phyloP scores from a whole-genome alignment of 805 yeast species.

The Tetrapisispora arboricola region DNA sequence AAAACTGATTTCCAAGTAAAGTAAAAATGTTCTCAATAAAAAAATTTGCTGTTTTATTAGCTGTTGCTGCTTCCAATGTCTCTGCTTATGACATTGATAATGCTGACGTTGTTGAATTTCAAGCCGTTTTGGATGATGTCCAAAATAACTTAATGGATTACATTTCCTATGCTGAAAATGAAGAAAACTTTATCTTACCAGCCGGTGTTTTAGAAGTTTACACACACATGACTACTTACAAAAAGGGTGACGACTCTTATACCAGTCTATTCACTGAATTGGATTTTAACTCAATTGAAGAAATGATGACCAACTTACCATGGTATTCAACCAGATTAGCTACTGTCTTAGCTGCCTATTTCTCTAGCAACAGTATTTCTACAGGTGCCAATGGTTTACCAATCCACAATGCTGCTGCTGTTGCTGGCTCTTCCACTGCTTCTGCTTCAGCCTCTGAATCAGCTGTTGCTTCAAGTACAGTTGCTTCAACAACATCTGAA shows the following conservation, averaged over 20 bases:
- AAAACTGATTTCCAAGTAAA: background rate
- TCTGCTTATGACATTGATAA: constrained; percentile 10
- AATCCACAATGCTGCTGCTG: constrained; percentile 2
- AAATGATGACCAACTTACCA: constrained; percentile 28
- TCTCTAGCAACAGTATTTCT: constrained; percentile 9
- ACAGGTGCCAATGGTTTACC: constrained; percentile 8
- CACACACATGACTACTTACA: constrained; percentile 24
- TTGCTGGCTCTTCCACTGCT: constrained; percentile 6
- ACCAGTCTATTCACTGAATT: constrained; percentile 26
- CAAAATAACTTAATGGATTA: constrained; percentile 14
- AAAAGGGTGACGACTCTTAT: constrained; percentile 25
- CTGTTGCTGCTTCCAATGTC: constrained; percentile 10
- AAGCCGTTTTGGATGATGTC: constrained; percentile 18
- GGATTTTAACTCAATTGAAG: constrained; percentile 23
- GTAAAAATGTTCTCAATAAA: constrained; percentile 7
- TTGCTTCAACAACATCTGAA: constrained; percentile 6
- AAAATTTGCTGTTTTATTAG: constrained; percentile 11
- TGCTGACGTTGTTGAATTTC: constrained; percentile 16
- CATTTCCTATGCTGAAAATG: constrained; percentile 14
- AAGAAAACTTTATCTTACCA: constrained; percentile 14
- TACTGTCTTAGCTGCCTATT: constrained; percentile 13
- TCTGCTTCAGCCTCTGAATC: constrained; percentile 4
- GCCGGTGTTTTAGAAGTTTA: constrained; percentile 17
- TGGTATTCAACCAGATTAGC: constrained; percentile 28
- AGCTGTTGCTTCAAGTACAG: constrained; percentile 5